Evolutionary conservation across 768 basidiomycete genomes (phyloP), one percentile per base, ranked within the genome.

Genomic region (Suillus discolor): DNA sequence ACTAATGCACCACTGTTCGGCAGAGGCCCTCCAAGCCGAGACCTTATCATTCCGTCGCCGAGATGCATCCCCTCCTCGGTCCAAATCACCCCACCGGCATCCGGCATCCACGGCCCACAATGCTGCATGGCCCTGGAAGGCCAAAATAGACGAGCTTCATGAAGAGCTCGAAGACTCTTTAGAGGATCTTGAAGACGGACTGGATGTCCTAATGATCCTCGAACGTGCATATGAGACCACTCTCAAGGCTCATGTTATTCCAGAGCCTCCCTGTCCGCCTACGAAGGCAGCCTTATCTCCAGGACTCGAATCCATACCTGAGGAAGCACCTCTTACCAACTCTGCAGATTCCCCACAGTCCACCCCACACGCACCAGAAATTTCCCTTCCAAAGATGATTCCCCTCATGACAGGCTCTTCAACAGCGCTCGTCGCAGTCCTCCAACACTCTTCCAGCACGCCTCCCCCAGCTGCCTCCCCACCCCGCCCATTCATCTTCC

Each of bases 1-100:
- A 41, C 81, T 97, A 38, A 97, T 97, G 90, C 94, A 96, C 73
- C 91, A 85, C 66, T 93, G 89, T 69, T 87, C 90, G 1, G 84
- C 85, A 18, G 90, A 92, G 71, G 79, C 77, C 0, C 62, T 68
- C 2, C 69, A 74, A 6, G 67, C 62, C 0, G 67, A 72, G 34
- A 28, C 61, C 9, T 49, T 57, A 28, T 13, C 57, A 25, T 60
- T 68, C 5, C 69, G 42, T 25, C 67, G 63, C 16, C 71, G 77
- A 11, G 73, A 72, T 49, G 65, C 51, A 25, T 78, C 86, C 71
- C 70, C 82, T 75, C 73, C 79, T 79, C 72, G 74, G 66, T 76
- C 76, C 31, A 80, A 79, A 25, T 86, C 81, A 64, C 83, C 85
- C n/a, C 77, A 77, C 55, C 80, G 78, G 47, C 64, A 82, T 59